Base-by-base conservation (phyloP, 257 asterid species). In the Ligustrum vulgare region DNA sequence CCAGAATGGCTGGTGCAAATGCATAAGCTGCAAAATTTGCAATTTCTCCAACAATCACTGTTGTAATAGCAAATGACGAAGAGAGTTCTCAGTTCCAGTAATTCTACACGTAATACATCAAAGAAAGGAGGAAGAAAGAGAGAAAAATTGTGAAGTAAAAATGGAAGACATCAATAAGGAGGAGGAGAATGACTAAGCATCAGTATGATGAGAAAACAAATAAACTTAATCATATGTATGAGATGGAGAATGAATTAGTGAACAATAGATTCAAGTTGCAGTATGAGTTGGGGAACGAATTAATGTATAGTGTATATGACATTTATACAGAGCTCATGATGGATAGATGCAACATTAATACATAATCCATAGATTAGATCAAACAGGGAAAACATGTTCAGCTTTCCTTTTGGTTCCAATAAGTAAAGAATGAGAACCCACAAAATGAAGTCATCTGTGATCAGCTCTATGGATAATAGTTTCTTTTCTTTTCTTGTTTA, bases 1-100 rank as follows among this genome's bases (percentile, higher is more conserved):
- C 99, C 82, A 92, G 84, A 81, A 94, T 92, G 75, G 99, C 98
- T 74, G 99, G 99, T 32, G 99, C 99, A 88, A 94, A 94, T 81
- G 99, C 99, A 87, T 94, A 92, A 71, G 99, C 99, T 25, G 97
- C 99, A 87, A 94, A 94, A 85, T 94, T 94, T 7, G 99, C 99
- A 81, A 91, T 78, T 83, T 94, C 99, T 82, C 99, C 99, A 76
- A 94, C 96, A 80, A 94, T 76, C 99, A 94, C 99, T 94, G 95
- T 82, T 45, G 70, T 72, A 84, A 78, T 28, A 81, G 63, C 71
- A 78, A 80, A 41, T 41, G 81, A 66, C 22, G 41, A 70, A 77
- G 20, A 41, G 75, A 70, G 41, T 11, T 64, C 41, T 56, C 69
- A 77, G 62, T 56, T 75, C 33, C 31, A 0, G 63, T 12, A 37